These are phyloP conservation scores for Sporobolomyces phaffii DNA, from an alignment of 768 basidiomycete genomes.

Conservation along the genomic window DNA sequence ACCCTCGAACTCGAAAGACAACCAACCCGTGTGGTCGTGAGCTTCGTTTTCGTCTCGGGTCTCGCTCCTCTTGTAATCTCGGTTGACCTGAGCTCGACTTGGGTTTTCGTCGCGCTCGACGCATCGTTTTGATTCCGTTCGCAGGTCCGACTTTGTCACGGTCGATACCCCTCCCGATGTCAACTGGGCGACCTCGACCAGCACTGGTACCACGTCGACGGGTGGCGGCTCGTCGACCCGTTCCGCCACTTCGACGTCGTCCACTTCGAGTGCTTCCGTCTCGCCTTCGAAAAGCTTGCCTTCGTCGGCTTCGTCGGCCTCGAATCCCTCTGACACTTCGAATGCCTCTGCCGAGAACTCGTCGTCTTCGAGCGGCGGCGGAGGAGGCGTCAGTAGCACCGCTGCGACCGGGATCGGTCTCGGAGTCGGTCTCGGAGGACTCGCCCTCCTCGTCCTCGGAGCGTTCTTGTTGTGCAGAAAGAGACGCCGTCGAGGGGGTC, in stretches of 20 bases:
- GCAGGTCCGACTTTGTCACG: background rate
- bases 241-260: background rate
- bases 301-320: background rate
- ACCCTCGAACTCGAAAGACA: background rate
- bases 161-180: background rate
- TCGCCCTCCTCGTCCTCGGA: background rate
- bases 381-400: background rate
- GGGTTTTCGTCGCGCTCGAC: no score
- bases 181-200: background rate
- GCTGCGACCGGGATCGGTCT: slow-evolving; percentile 7
- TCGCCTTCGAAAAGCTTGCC: background rate
- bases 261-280: background rate
- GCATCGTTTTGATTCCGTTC: no score
- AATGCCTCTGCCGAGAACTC: background rate
- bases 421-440: slow-evolving; percentile 16
- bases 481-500: background rate
- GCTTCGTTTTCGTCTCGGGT: no score
- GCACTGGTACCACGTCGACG: background rate
- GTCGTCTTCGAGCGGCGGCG: background rate
- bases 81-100: background rate
- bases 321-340: background rate
- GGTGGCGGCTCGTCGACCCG: background rate
- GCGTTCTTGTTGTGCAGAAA: background rate
- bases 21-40: background rate
- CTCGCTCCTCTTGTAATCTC: background rate